Conservation (phyloP, 768 basidiomycete genomes). For the Phylloporus sp. region DNA sequence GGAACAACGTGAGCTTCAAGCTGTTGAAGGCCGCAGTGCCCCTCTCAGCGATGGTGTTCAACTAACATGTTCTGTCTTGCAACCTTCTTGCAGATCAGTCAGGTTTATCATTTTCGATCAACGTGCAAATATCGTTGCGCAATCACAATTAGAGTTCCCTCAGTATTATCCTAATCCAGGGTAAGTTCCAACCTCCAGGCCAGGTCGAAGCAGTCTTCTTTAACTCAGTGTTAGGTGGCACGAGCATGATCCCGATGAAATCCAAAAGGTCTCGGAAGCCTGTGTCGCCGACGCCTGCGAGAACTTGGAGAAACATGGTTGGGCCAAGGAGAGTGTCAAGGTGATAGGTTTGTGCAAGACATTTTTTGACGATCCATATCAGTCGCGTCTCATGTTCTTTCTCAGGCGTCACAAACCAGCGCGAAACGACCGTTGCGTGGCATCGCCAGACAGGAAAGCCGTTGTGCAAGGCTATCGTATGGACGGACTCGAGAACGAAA, state of each 20-base stretch:
- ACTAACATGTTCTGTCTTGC: conserved; percentile 4
- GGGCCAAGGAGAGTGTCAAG: conserved; percentile 78
- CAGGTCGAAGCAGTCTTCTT: background rate
- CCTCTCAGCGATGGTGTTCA: no score
- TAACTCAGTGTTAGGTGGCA: conserved; percentile 73
- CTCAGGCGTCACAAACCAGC: conserved; percentile 91
- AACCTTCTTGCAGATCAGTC: conserved; percentile 56
- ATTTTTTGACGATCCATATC: background rate
- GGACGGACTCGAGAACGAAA: conserved; percentile 94
- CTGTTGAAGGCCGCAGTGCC: no score
- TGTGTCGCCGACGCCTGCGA: conserved; percentile 74
- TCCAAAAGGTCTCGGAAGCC: conserved; percentile 65
- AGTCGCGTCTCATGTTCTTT: conserved; percentile 6
- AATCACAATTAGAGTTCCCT: conserved; percentile 89
- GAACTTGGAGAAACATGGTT: conserved; percentile 70
- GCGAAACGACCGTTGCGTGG: conserved; percentile 95
- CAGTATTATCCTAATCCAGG: conserved; percentile 91
- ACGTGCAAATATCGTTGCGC: conserved; percentile 80
- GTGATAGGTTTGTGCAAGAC: conserved; percentile 70
- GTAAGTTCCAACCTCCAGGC: conserved; percentile 34
- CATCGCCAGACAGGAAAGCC: conserved; percentile 86
- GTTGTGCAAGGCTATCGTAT: conserved; percentile 86
- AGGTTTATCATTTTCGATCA: conserved; percentile 91
- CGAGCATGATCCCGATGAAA: conserved; percentile 86
- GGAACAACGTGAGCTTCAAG: conserved; percentile 77